phyloP scores from a whole-genome alignment of 306 rosid genomes.

The Cucumis hystrix region DNA sequence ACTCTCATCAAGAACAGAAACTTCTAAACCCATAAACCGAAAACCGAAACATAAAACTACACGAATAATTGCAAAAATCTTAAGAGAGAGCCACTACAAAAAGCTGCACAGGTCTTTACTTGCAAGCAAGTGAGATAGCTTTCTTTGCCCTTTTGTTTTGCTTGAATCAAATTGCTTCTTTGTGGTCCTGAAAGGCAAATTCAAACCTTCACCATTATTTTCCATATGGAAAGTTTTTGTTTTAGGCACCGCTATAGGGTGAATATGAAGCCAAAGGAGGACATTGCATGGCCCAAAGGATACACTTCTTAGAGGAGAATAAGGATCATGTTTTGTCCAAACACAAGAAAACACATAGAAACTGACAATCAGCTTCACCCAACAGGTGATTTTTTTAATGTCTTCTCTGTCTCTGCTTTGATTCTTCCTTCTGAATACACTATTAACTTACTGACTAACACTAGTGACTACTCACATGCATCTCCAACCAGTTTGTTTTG shows the following conservation, averaged over 20 bases:
- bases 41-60: background rate
- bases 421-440: background rate
- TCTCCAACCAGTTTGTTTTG: background rate
- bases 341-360: background rate
- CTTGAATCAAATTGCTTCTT: background rate
- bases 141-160: background rate
- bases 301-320: background rate
- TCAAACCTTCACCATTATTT: background rate
- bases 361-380: conserved; percentile 12
- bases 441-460: background rate
- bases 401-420: background rate
- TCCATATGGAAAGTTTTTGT: background rate
- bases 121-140: background rate
- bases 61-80: background rate
- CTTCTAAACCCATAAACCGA: background rate
- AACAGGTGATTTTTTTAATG: background rate
- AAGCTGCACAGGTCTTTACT: conserved; percentile 3
- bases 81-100: background rate
- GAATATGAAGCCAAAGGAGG: background rate
- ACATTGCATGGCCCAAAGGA: background rate
- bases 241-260: background rate
- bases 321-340: background rate
- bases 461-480: background rate
- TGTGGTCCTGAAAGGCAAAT: background rate
- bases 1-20: background rate